Evolutionary conservation across 2,329 filamentous ascomycete species (phyloP).

Genomic region (Diaporthe amygdali): DNA sequence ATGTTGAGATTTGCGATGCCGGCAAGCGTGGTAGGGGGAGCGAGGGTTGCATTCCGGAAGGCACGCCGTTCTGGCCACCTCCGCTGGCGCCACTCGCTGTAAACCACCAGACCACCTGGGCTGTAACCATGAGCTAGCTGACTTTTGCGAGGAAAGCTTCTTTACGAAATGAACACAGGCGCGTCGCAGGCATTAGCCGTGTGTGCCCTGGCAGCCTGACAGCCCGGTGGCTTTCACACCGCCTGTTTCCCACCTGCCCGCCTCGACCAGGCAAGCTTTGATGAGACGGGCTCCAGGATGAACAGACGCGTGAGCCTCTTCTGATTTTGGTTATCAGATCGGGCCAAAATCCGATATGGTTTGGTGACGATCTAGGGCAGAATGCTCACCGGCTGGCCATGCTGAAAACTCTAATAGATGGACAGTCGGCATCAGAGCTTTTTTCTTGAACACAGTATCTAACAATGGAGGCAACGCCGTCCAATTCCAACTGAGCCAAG

Average conservation of each 20-base stretch:
- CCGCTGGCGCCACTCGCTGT: neutral
- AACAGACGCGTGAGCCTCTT: neutral
- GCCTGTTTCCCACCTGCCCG: neutral
- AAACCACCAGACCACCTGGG: neutral
- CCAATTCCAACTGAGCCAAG: too few species aligned
- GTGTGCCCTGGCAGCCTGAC: too few species aligned
- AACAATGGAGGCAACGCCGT: too few species aligned
- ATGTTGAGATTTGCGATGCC: neutral
- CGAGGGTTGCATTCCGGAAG: slow-evolving; percentile 8
- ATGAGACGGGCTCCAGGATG: neutral
- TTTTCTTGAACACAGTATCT: too few species aligned
- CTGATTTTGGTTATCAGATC: neutral
- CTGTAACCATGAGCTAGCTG: neutral
- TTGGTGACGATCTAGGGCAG: neutral
- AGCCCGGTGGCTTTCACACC: slow-evolving; percentile 11
- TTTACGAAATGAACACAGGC: neutral
- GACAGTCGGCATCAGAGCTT: neutral
- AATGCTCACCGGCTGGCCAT: neutral
- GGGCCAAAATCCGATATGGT: neutral
- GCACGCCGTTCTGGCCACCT: neutral
- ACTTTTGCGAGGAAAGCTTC: neutral
- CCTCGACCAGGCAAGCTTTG: neutral
- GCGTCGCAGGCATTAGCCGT: neutral
- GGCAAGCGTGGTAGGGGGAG: neutral
- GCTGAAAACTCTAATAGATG: neutral